phyloP scores from a whole-genome alignment of 2,329 filamentous ascomycete species.

The Neurospora sp. region DNA sequence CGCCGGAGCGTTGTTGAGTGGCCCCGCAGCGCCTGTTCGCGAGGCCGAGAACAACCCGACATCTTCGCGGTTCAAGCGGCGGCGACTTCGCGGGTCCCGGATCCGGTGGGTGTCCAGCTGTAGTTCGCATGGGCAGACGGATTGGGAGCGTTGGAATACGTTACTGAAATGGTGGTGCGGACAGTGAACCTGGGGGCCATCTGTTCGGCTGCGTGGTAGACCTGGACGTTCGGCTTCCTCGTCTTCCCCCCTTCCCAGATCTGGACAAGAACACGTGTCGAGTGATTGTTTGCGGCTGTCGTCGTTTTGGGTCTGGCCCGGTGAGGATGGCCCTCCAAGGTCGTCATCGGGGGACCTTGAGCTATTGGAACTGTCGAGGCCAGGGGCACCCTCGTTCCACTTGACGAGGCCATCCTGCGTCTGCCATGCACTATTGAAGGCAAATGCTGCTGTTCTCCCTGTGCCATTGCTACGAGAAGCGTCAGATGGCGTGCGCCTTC shows the following conservation, averaged over 20 bases:
- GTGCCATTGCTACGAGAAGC: not conserved
- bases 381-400: not conserved
- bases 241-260: conserved; percentile 1
- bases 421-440: not conserved
- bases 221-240: not conserved
- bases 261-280: conserved; percentile 5
- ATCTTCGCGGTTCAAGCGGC: conserved; percentile 4
- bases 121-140: conserved; percentile 1
- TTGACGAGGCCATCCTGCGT: not conserved
- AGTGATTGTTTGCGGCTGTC: not conserved
- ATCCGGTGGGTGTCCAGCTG: not conserved
- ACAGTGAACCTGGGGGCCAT: not conserved
- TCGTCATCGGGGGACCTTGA: not conserved
- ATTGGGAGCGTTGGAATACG: conserved; percentile 4
- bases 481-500: not conserved
- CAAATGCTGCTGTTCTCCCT: not conserved
- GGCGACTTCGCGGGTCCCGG: conserved; percentile 2
- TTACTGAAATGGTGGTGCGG: not conserved
- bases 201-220: not conserved
- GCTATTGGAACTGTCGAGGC: not conserved
- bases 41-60: not conserved
- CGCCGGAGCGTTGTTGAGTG: not conserved
- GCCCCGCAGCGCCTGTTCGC: not conserved
- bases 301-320: not conserved
- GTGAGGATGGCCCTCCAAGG: not conserved